Conservation (phyloP, 176 grass and related monocot genomes). For the Puya raimondii region DNA sequence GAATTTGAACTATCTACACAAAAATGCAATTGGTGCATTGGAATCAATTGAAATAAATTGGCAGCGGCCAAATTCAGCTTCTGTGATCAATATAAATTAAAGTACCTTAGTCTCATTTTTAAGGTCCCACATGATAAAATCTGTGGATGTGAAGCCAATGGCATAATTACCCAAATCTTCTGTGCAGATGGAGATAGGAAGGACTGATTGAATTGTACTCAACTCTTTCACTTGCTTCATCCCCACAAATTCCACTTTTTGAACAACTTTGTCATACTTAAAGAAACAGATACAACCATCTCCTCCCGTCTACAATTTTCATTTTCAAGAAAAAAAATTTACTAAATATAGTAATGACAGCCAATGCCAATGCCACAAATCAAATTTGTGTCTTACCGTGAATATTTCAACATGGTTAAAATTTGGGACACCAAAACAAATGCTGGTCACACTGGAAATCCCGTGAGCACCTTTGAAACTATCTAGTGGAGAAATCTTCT, state of each 20-base stretch:
- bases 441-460: constrained; percentile 81
- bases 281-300: constrained; percentile 97
- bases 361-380: background rate
- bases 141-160: constrained; percentile 83
- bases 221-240: constrained; percentile 96
- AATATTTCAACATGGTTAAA: constrained; percentile 45
- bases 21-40: constrained; percentile 15
- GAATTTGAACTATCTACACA: constrained; percentile 53
- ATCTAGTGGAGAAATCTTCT: constrained; percentile 41
- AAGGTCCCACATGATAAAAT: constrained; percentile 95
- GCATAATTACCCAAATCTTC: constrained; percentile 40
- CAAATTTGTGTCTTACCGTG: constrained; percentile 39
- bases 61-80: background rate
- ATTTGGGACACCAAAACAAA: constrained; percentile 43
- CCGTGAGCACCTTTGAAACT: constrained; percentile 93
- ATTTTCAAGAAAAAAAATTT: constrained; percentile 20
- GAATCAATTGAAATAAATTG: constrained; percentile 9
- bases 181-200: constrained; percentile 17
- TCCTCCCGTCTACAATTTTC: constrained; percentile 72
- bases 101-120: constrained; percentile 83
- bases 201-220: constrained; percentile 60
- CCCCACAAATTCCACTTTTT: constrained; percentile 63
- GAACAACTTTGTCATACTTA: constrained; percentile 41
- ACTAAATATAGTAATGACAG: constrained; percentile 5
- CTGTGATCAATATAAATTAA: background rate